A percentile compares a stretch with the other conserved stretches of the same genome.
Evolutionary conservation across 306 rosid species (phyloP).

Genomic region (Ammopiptanthus mongolicus): DNA sequence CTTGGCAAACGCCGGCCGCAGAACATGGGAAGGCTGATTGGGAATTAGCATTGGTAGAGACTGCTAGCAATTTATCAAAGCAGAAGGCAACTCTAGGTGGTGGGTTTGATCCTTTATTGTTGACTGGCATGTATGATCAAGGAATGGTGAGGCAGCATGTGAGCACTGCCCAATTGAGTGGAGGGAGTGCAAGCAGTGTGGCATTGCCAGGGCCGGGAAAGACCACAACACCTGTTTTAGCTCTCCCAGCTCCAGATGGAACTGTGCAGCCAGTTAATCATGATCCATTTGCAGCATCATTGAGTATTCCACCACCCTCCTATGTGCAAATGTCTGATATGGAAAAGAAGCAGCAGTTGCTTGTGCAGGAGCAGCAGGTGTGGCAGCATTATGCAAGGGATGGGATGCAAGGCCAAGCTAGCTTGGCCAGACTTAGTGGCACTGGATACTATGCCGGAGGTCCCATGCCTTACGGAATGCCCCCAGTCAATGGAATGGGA

Average conservation of each 20-base stretch:
- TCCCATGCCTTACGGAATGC: conserved; percentile 84
- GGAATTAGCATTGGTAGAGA: conserved; percentile 96
- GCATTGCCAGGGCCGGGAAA: conserved; percentile 81
- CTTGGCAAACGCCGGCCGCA: conserved; percentile 96
- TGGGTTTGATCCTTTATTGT: conserved; percentile 80
- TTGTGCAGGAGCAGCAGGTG: conserved; percentile 74
- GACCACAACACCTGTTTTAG: conserved; percentile 69
- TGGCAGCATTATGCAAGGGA: conserved; percentile 88
- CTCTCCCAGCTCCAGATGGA: conserved; percentile 99
- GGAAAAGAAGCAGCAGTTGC: conserved; percentile 87
- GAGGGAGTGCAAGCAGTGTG: conserved; percentile 98
- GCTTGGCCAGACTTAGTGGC: conserved; percentile 64
- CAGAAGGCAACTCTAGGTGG: conserved; percentile 81
- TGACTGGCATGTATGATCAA: conserved; percentile 95
- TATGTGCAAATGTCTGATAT: conserved; percentile 97
- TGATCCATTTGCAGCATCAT: conserved; percentile 89
- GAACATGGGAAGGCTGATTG: conserved; percentile 91
- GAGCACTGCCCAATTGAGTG: conserved; percentile 70
- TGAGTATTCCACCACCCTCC: conserved; percentile 79
- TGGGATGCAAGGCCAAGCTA: conserved; percentile 95
- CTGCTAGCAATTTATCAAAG: conserved; percentile 73
- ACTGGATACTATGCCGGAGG: conserved; percentile 53
- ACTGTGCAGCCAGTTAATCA: conserved; percentile 77
- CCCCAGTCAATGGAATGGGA: conserved; percentile 81
- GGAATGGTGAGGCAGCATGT: conserved; percentile 92